A percentile compares a stretch with the other conserved stretches of the same genome.
These are phyloP conservation scores for Smittium culicis DNA, from an alignment of 371 early-diverging fungal species.

Conservation along the genomic window DNA sequence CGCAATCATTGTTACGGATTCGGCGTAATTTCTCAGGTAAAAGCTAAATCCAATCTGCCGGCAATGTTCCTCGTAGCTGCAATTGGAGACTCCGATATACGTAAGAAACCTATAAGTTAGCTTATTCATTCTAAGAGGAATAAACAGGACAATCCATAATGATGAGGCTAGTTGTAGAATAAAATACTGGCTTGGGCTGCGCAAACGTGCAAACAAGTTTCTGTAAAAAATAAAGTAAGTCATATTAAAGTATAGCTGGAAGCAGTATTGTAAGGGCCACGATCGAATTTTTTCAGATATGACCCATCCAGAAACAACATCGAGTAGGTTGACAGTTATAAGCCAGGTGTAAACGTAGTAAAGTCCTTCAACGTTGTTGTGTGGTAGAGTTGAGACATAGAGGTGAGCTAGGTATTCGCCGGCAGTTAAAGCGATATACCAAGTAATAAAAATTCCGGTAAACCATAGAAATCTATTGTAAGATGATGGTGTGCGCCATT, in stretches of 20 bases:
- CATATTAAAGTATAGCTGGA: constrained; percentile 57
- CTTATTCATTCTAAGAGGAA: constrained; percentile 51
- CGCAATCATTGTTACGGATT: constrained; percentile 62
- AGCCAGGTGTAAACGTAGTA: constrained; percentile 61
- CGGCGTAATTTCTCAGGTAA: constrained; percentile 54
- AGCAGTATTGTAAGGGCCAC: constrained; percentile 48
- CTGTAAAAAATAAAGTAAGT: constrained; percentile 66
- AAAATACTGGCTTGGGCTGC: constrained; percentile 46
- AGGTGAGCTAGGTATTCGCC: constrained; percentile 51
- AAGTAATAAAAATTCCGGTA: constrained; percentile 43
- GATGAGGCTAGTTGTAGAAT: constrained; percentile 50
- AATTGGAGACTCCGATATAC: constrained; percentile 33
- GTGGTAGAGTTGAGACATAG: constrained; percentile 41
- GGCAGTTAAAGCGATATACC: constrained; percentile 46
- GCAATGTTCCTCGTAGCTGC: constrained; percentile 46
- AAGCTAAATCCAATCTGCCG: constrained; percentile 50
- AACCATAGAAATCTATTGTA: constrained; percentile 62
- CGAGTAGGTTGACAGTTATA: constrained; percentile 46
- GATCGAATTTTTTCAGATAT: constrained; percentile 45
- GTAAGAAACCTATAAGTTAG: constrained; percentile 34
- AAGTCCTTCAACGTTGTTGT: constrained; percentile 41
- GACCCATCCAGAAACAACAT: constrained; percentile 46
- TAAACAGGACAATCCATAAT: constrained; percentile 56
- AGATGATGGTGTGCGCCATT: constrained; percentile 47
- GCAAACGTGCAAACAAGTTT: constrained; percentile 54